Percentiles rank a stretch among this genome's conserved stretches.
phyloP scores from a whole-genome alignment of 306 rosid species.

The Argentina anserina region DNA sequence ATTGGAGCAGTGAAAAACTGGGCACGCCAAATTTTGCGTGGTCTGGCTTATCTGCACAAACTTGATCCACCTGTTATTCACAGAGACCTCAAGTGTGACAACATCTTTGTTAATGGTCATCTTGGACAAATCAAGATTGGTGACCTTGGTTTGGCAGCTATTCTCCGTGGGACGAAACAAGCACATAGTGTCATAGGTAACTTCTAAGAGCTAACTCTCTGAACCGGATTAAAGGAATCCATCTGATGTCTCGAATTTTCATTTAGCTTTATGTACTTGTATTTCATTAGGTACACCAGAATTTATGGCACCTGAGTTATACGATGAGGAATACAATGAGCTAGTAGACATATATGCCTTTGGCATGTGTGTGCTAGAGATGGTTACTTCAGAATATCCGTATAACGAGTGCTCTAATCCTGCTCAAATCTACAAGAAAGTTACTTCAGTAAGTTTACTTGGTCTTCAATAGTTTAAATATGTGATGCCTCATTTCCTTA shows the following conservation, averaged over 20 bases:
- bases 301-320: constrained; percentile 96
- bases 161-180: constrained; percentile 58
- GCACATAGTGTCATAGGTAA: constrained; percentile 89
- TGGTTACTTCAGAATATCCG: constrained; percentile 84
- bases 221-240: not conserved
- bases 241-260: not conserved
- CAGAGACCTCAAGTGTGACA: constrained; percentile 89
- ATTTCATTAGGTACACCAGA: constrained; percentile 71
- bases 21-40: constrained; percentile 68
- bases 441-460: constrained; percentile 54
- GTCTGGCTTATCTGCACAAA: constrained; percentile 65
- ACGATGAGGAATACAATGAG: constrained; percentile 82
- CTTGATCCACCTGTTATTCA: constrained; percentile 82
- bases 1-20: constrained; percentile 69
- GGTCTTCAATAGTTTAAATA: not conserved
- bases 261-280: not conserved
- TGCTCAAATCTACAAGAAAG: constrained; percentile 97
- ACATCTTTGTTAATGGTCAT: constrained; percentile 86
- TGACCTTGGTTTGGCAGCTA: constrained; percentile 83
- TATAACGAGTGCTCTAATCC: constrained; percentile 84
- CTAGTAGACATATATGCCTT: constrained; percentile 80
- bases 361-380: constrained; percentile 90
- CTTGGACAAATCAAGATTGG: constrained; percentile 84
- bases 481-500: not conserved
- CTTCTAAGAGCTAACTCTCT: not conserved